Evolutionary conservation across 306 rosid species (phyloP), one percentile per base, ranked within the genome.

Genomic region (Ormosia semicastrata): DNA sequence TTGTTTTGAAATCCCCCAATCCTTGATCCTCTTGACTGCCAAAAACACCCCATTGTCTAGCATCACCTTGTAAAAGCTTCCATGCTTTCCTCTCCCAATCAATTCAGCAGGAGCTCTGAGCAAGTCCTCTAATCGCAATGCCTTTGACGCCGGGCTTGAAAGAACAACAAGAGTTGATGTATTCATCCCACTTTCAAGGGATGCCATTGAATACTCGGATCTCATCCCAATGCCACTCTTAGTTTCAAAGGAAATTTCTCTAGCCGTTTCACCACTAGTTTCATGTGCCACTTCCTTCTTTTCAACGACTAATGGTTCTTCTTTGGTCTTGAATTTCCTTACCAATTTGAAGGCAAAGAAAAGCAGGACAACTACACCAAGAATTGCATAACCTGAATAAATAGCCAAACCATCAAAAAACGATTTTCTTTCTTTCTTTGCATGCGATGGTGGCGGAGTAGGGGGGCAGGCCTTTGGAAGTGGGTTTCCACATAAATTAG

Each of bases 1-100:
- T 44, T 76, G 70, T 4, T 65, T 81, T 2, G 90, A 84, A 43
- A 89, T 82, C 36, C 69, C 85, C 84, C 88, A 89, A 56, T 80
- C 88, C 60, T 62, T 89, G 79, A 91, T 89, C 78, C 94, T 87
- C 84, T 91, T 87, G 63, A 86, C 92, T 43, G 87, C 94, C 76
- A 91, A 70, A n/a, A 49, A 18, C 47, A 77, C 73, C 62, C 89
- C 86, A 44, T 64, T 83, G 29, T 77, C 84, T 13, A 91, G 75
- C 81, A 70, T 77, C 82, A 89, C 90, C 77, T 84, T 89, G 84
- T 76, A 87, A 41, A 86, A 69, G 87, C 94, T 91, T 62, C 92
- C 92, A 60, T 85, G 71, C 58, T 84, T 85, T 52, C 90, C 92
- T 84, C 84, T 89, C 71, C 83, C 90, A 29, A 90, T 69, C 71